A percentile compares a stretch with the other conserved stretches of the same genome.
Evolutionary conservation across 2,329 filamentous ascomycete species (phyloP).

Genomic region (Trichoderma asperellum): DNA sequence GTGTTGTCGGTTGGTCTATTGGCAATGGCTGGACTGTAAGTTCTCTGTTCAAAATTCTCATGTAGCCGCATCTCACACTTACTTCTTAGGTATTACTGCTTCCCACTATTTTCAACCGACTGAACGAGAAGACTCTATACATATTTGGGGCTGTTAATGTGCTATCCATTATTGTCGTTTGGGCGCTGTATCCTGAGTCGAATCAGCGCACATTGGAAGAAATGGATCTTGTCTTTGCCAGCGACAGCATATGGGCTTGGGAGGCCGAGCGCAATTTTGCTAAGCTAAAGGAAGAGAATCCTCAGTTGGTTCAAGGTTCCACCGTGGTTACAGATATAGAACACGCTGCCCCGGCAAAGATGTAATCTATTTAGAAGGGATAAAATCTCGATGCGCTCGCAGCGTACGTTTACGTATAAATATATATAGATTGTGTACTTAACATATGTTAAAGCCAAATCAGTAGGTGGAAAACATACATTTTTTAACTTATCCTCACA

Average conservation of each 20-base stretch:
- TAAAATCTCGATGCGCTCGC: not conserved
- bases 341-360: constrained; percentile 26
- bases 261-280: constrained; percentile 69
- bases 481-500: not conserved
- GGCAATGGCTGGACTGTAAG: constrained; percentile 66
- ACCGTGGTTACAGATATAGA: constrained; percentile 33
- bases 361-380: not conserved
- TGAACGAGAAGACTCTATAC: constrained; percentile 73
- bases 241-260: constrained; percentile 70
- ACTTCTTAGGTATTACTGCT: constrained; percentile 49
- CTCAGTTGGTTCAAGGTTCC: constrained; percentile 44
- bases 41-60: not conserved
- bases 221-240: constrained; percentile 73
- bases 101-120: constrained; percentile 64
- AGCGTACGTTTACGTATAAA: not conserved
- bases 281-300: constrained; percentile 63
- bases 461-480: not conserved
- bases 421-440: not conserved
- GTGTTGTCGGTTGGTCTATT: constrained; percentile 76
- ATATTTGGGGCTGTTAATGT: constrained; percentile 72
- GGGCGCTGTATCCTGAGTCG: constrained; percentile 74
- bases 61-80: constrained; percentile 37
- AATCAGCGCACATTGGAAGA: constrained; percentile 75
- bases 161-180: constrained; percentile 69
- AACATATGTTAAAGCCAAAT: not conserved